Percentiles rank a stretch among this genome's conserved stretches.
Conservation (phyloP, 2,329 filamentous ascomycete species). For the Hypocrella siamensis region DNA sequence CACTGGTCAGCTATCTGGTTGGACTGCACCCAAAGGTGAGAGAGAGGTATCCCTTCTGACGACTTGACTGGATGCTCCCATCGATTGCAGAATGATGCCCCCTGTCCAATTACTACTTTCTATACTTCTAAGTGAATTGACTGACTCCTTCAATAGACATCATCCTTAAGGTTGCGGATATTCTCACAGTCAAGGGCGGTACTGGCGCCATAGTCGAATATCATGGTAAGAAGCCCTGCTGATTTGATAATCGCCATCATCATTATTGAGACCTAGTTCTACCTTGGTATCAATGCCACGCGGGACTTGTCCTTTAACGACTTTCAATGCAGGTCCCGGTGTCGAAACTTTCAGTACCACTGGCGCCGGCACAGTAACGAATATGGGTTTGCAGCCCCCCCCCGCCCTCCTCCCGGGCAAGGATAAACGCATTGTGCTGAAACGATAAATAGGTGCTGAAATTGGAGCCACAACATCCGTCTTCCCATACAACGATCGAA, state of each 20-base stretch:
- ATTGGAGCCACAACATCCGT: conserved; percentile 80
- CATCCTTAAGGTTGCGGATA: conserved; percentile 92
- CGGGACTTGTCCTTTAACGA: too few species aligned
- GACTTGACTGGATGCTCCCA: not conserved
- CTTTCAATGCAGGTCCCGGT: conserved; percentile 26
- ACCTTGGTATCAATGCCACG: too few species aligned
- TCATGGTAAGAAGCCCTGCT: conserved; percentile 29
- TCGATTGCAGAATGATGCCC: not conserved
- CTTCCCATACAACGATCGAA: conserved; percentile 96
- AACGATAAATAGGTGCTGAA: conserved; percentile 33
- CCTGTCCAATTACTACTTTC: not conserved
- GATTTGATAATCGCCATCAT: conserved; percentile 3
- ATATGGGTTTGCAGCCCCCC: conserved; percentile 43
- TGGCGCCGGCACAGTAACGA: conserved; percentile 61
- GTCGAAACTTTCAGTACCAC: conserved; percentile 39
- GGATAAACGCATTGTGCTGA: too few species aligned
- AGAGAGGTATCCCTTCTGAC: too few species aligned
- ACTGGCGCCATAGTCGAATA: conserved; percentile 85
- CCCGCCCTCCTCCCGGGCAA: too few species aligned
- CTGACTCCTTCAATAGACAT: conserved; percentile 46
- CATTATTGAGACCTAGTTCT: too few species aligned
- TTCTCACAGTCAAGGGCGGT: conserved; percentile 93
- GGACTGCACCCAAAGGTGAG: conserved; percentile 83
- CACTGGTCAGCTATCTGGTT: conserved; percentile 76
- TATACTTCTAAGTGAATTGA: not conserved